A percentile compares a stretch with the other conserved stretches of the same genome.
phyloP scores from a whole-genome alignment of 768 basidiomycete species.

The Boletus vinaceobasis region DNA sequence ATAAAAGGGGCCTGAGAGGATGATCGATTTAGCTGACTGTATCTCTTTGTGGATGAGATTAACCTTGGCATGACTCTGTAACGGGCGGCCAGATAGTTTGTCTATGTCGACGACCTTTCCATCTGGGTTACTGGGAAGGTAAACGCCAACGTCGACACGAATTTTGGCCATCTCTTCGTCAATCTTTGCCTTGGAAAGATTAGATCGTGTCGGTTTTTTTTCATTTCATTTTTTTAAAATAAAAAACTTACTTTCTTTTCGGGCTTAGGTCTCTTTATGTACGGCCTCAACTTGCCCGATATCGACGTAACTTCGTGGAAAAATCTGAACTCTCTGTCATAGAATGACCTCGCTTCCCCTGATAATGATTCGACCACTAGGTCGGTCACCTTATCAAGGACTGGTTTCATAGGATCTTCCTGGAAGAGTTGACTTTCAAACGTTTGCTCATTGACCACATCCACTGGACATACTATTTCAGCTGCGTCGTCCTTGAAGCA shows the following conservation, averaged over 20 bases:
- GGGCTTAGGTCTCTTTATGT: slow-evolving; percentile 88
- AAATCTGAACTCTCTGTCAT: slow-evolving; percentile 92
- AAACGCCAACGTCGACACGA: slow-evolving; percentile 89
- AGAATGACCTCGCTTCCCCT: slow-evolving; percentile 84
- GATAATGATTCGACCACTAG: slow-evolving; percentile 82
- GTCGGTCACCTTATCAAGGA: slow-evolving; percentile 83
- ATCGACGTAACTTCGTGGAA: slow-evolving; percentile 97
- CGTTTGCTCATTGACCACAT: not conserved
- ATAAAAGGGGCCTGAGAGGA: slow-evolving; percentile 90
- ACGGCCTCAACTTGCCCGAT: slow-evolving; percentile 95
- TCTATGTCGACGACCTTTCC: slow-evolving; percentile 97
- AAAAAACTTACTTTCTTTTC: slow-evolving; percentile 80
- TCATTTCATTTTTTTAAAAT: not conserved
- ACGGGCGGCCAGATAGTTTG: slow-evolving; percentile 90
- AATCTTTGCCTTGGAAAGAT: slow-evolving; percentile 76
- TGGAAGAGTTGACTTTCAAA: slow-evolving; percentile 30
- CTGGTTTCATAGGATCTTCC: slow-evolving; percentile 95
- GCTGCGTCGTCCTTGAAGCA: slow-evolving; percentile 89
- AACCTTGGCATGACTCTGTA: slow-evolving; percentile 98
- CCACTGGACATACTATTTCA: slow-evolving; percentile 58
- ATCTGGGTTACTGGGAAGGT: slow-evolving; percentile 96
- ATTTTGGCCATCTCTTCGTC: slow-evolving; percentile 99
- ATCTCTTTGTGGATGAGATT: not conserved
- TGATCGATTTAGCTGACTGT: not conserved
- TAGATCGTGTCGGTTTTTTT: not conserved